Evolutionary conservation across 495 filamentous ascomycete genomes (phyloP), one percentile per base, ranked within the genome.

Genomic region (Penicillium argentinense): DNA sequence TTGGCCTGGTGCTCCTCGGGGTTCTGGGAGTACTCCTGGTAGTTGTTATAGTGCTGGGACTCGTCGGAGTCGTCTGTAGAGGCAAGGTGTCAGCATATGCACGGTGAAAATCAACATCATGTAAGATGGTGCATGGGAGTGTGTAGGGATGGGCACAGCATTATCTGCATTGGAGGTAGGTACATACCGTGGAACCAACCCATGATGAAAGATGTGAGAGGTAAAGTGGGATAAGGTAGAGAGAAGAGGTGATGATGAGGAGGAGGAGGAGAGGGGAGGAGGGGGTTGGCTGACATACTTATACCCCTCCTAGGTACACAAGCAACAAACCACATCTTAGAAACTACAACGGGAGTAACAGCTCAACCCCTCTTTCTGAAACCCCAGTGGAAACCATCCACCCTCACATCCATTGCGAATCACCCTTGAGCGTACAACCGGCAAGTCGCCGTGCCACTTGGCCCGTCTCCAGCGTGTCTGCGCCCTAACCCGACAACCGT

Each of bases 11-110:
- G 66, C 17, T 36, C 33, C 33, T 36, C 33, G 16, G 34, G 45
- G 36, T 56, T 50, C 36, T 68, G 54, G 56, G 82, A 75, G 63
- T 80, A 58, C 49, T 78, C 39, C 27, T 82, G 57, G 66, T 82
- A 78, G 54, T 69, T 52, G 28, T 82, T 56, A 66, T 82, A 78
- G 54, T 69, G 51, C 29, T 75, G 47, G 21, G 50, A 38, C 50
- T 69, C 55, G 7, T 62, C 39, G 38, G 46, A 54, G 46, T 67
- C 61, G 41, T 56, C 54, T 57, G 12, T 33, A 16, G 7, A 29
- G 36, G 45, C 11, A 40, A 18, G 11, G 9, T 25, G 46, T 52
- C 36, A 48, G 48, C 14, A 4, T 8, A 14, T 5, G 16, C 33
- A 36, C 33, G 33, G 4, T n/a, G n/a, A n/a, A n/a, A n/a, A n/a